Evolutionary conservation across 176 grass and related monocot species (phyloP).

Genomic region (Phoenix dactylifera): DNA sequence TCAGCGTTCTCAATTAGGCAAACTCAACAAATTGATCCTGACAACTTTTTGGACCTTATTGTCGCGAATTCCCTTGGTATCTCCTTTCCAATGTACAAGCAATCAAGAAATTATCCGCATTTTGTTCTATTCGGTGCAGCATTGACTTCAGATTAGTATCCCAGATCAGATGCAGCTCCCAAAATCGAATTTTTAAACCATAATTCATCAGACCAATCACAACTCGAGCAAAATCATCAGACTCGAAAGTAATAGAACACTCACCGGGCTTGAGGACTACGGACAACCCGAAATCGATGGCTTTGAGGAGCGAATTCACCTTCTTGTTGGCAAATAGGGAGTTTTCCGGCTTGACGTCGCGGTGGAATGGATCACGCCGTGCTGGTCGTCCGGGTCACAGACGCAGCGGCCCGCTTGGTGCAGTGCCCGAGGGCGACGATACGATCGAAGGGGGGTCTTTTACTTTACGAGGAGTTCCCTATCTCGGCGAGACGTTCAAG

Average conservation of each 20-base stretch:
- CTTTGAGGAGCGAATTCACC: slow-evolving; percentile 83
- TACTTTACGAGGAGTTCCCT: too few relatives aligned
- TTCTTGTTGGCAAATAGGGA: slow-evolving; percentile 93
- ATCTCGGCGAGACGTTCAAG: too few relatives aligned
- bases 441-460: slow-evolving; percentile 51
- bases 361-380: slow-evolving; percentile 96
- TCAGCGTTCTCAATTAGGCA: too few relatives aligned
- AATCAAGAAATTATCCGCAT: too few relatives aligned
- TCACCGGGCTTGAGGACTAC: slow-evolving; percentile 93
- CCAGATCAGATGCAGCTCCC: too few relatives aligned
- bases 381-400: slow-evolving; percentile 58
- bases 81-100: too few relatives aligned
- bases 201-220: not conserved
- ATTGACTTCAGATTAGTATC: not conserved
- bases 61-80: too few relatives aligned
- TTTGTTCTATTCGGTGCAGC: not conserved
- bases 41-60: too few relatives aligned
- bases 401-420: slow-evolving; percentile 78
- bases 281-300: slow-evolving; percentile 86
- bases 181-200: not conserved
- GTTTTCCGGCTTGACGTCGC: slow-evolving; percentile 89
- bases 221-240: slow-evolving; percentile 14
- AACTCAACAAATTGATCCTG: too few relatives aligned
- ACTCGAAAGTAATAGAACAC: not conserved
- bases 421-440: slow-evolving; percentile 89